These are phyloP conservation scores for Trypanosoma scelopori DNA, from an alignment of 208 protist genomes.

Conservation along the genomic window DNA sequence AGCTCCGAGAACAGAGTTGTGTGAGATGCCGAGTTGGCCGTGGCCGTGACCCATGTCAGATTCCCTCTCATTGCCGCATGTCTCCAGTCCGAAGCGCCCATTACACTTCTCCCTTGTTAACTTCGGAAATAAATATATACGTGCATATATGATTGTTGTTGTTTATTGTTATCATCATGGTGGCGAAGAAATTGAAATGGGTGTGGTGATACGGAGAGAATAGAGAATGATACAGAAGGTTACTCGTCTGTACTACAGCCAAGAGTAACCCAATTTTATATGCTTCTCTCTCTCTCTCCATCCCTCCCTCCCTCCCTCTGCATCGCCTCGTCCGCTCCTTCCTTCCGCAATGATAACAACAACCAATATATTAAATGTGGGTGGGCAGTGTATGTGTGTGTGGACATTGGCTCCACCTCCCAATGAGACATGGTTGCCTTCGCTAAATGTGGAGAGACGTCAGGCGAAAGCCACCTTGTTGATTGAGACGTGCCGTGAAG, in stretches of 20 bases:
- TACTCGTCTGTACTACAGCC: too few species aligned
- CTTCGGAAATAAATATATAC: background rate
- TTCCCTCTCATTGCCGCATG: constrained; percentile 30
- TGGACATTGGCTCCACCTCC: background rate
- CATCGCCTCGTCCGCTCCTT: too few species aligned
- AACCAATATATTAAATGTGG: too few species aligned
- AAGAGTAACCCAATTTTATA: too few species aligned
- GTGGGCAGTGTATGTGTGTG: background rate
- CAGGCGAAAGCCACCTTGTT: constrained; percentile 28
- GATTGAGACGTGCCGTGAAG: constrained; percentile 24
- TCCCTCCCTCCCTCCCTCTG: too few species aligned
- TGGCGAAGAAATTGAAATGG: too few species aligned
- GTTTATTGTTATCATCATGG: background rate
- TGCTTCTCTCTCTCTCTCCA: too few species aligned
- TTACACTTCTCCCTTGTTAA: background rate
- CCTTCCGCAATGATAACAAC: too few species aligned
- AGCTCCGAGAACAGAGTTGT: constrained; percentile 30
- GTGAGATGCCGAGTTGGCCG: background rate
- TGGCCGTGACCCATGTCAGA: constrained; percentile 27
- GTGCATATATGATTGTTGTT: background rate
- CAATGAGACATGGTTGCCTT: background rate
- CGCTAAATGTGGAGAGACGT: constrained; percentile 19
- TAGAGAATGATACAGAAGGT: too few species aligned
- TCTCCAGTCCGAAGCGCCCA: constrained; percentile 22
- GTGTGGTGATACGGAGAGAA: too few species aligned